Conservation (phyloP, 768 basidiomycete genomes). For the Punctularia strigosozonata region DNA sequence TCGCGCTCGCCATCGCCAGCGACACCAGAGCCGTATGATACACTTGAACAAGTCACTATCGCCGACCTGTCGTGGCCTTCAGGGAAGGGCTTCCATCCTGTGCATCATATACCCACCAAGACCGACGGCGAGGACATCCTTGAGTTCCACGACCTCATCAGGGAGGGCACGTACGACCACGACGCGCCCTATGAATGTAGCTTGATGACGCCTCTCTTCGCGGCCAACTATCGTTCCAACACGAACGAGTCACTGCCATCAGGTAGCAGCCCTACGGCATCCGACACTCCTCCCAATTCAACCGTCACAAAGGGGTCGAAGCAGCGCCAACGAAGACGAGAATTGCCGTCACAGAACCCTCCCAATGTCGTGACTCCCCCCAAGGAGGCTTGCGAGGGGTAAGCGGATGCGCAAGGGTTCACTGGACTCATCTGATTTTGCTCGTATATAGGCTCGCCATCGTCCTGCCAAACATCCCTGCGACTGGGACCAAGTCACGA, state of each 20-base stretch:
- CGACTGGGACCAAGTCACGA: slow-evolving; percentile 75
- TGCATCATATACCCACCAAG: slow-evolving; percentile 23
- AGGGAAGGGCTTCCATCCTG: background rate
- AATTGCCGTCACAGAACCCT: slow-evolving; percentile 15
- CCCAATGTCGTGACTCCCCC: background rate
- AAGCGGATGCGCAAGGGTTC: slow-evolving; percentile 1
- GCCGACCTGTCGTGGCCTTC: background rate
- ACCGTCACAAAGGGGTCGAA: no score
- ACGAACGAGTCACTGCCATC: no score
- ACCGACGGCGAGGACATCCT: slow-evolving; percentile 46
- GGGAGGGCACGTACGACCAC: slow-evolving; percentile 70
- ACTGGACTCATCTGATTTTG: slow-evolving; percentile 7
- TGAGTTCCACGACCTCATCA: slow-evolving; percentile 60
- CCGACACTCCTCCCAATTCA: no score
- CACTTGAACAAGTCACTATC: slow-evolving; percentile 35
- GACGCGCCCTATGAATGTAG: slow-evolving; percentile 58
- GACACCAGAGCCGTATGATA: slow-evolving; percentile 55
- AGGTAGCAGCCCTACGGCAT: no score
- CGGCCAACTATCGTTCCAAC: no score
- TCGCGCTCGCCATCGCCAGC: slow-evolving; percentile 66
- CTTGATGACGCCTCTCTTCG: no score
- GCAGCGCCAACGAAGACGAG: no score
- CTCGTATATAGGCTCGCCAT: slow-evolving; percentile 62
- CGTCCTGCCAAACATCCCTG: slow-evolving; percentile 74
- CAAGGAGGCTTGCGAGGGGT: background rate